These are phyloP conservation scores for Seminavis robusta DNA, from an alignment of 108 stramenopile genomes.

Conservation along the genomic window DNA sequence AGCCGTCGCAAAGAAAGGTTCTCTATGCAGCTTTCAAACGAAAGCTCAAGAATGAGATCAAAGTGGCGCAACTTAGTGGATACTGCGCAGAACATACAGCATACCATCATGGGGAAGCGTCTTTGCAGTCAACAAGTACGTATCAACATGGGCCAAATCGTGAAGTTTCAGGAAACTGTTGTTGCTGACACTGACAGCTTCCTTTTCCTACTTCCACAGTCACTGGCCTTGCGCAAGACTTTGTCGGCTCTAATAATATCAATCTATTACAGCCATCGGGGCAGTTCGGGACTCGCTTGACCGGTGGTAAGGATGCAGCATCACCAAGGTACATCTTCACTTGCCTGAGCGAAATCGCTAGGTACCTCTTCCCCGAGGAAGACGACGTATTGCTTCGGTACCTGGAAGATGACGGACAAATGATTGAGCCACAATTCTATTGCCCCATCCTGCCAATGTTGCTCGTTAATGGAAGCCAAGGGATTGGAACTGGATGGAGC, in stretches of 20 bases:
- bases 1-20: constrained; percentile 93
- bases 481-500: constrained; percentile 96
- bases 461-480: constrained; percentile 87
- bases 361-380: constrained; percentile 76
- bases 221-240: constrained; percentile 93
- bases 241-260: constrained; percentile 92
- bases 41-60: constrained; percentile 84
- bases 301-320: constrained; percentile 89
- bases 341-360: constrained; percentile 62
- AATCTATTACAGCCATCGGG: constrained; percentile 86
- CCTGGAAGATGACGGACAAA: constrained; percentile 82
- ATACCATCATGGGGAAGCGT: constrained; percentile 95
- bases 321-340: constrained; percentile 94
- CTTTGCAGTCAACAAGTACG: constrained; percentile 87
- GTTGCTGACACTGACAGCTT: not conserved
- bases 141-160: not conserved
- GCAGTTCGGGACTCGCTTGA: constrained; percentile 89
- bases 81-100: constrained; percentile 91
- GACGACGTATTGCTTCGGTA: constrained; percentile 81
- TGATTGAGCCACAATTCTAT: constrained; percentile 83
- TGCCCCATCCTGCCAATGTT: constrained; percentile 85
- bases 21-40: constrained; percentile 89
- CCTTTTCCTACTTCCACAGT: constrained; percentile 31
- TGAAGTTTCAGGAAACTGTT: not conserved
- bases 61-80: constrained; percentile 91